Percentiles rank a stretch among this genome's conserved stretches.
phyloP scores from a whole-genome alignment of 495 filamentous ascomycete genomes.

The Xylaria longipes region DNA sequence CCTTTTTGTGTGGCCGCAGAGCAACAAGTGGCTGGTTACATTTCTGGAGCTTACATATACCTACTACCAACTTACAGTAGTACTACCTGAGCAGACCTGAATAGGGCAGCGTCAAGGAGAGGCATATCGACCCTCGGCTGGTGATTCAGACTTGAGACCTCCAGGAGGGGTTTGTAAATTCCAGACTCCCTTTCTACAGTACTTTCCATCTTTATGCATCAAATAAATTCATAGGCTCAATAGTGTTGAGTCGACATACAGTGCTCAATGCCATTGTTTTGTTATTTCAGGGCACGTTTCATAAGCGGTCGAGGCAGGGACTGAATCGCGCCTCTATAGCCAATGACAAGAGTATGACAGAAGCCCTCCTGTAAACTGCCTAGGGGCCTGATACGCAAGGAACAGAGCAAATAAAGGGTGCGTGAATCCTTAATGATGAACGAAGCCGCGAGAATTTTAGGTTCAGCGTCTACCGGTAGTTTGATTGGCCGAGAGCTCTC shows the following conservation, averaged over 20 bases:
- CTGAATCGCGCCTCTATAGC: slow-evolving; percentile 5
- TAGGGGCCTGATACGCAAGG: not conserved
- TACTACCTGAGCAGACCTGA: no score
- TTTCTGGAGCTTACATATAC: not conserved
- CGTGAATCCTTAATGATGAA: no score
- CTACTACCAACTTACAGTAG: no score
- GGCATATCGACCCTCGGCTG: not conserved
- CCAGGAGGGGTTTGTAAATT: not conserved
- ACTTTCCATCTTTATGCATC: not conserved
- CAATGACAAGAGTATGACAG: not conserved
- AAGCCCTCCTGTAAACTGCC: not conserved
- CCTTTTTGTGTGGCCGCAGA: not conserved
- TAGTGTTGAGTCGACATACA: not conserved
- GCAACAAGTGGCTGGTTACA: not conserved
- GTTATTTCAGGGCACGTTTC: not conserved
- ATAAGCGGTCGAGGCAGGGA: slow-evolving; percentile 1
- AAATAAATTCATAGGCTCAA: not conserved
- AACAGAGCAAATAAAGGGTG: slow-evolving; percentile 2
- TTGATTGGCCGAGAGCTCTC: slow-evolving; percentile 24
- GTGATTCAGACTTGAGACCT: not conserved
- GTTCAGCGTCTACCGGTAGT: slow-evolving; percentile 3
- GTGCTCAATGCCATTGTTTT: not conserved
- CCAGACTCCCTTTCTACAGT: not conserved
- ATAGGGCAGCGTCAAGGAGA: slow-evolving; percentile 2
- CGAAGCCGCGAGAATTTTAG: not conserved